Base-by-base conservation (phyloP, 768 basidiomycete genomes). In the Exsudoporus frostii region DNA sequence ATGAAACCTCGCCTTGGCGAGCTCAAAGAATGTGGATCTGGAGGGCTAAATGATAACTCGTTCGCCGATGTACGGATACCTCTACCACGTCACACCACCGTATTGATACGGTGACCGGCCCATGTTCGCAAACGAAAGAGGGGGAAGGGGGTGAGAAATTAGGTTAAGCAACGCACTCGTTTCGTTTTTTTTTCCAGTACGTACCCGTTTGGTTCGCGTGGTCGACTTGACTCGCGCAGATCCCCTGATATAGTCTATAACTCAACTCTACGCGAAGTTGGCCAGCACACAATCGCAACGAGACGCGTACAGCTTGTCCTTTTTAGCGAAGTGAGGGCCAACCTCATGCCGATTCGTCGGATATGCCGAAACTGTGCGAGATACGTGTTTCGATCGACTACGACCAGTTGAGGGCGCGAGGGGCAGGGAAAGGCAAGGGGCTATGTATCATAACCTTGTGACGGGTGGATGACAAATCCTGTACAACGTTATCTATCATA, bases 311-410 rank as follows among this genome's bases (percentile, higher is more conserved):
- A n/a, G n/a, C n/a, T 29, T 3, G 5, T 27, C 30, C 37, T 9
- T 8, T 1, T 45, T 65, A 58, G 64, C 63, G 56, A 57, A 51
- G 51, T 63, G 64, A 50, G 64, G 29, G 54, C 44, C 8, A 54
- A 30, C 29, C 64, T 64, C 63, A 57, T 3, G 15, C 57, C 57
- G 54, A 37, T 34, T 9, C 14, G 17, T 19, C 51, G 44, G 51
- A 33, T 24, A 22, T 11, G 20, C 39, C 20, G 34, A 34, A 22
- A 24, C 14, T 38, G 47, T 47, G 51, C 37, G n/a, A 17, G 34
- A 36, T 36, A 7, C 7, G 33, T n/a, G 51, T 36, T 34, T 32
- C 44, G 15, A 36, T 56, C 41, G 30, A 25, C 53, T 42, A 8
- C 1, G 27, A n/a, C 48, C 55, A 22, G 38, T 33, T n/a, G 44